Evolutionary conservation across 1,139 yeast species (phyloP).

Genomic region (Pichia sp.): DNA sequence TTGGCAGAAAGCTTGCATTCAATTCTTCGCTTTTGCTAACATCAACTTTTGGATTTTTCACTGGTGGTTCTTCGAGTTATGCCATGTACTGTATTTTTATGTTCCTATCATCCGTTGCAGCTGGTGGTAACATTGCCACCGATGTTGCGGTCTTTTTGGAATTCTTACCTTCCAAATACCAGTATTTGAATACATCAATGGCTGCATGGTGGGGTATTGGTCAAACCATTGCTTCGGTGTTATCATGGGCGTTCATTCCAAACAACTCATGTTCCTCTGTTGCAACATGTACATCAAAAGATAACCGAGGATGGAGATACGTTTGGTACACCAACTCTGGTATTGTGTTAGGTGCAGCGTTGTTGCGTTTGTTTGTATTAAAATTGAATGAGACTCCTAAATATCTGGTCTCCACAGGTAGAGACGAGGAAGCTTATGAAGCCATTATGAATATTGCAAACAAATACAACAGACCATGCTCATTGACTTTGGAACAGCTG

Average conservation of each 20-base stretch:
- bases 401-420: slow-evolving; percentile 41
- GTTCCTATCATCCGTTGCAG: slow-evolving; percentile 37
- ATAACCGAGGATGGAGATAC: slow-evolving; percentile 57
- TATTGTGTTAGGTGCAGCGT: slow-evolving; percentile 41
- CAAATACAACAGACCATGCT: slow-evolving; percentile 34
- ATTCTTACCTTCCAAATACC: slow-evolving; percentile 44
- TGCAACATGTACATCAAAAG: slow-evolving; percentile 34
- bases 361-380: slow-evolving; percentile 38
- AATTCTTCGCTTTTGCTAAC: slow-evolving; percentile 43
- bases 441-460: slow-evolving; percentile 32
- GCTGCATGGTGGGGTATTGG: slow-evolving; percentile 62
- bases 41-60: slow-evolving; percentile 42
- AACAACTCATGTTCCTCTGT: slow-evolving; percentile 37
- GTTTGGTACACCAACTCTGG: slow-evolving; percentile 46
- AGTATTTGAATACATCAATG: slow-evolving; percentile 46
- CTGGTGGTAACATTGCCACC: slow-evolving; percentile 55
- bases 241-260: slow-evolving; percentile 51
- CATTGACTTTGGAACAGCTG: slow-evolving; percentile 39
- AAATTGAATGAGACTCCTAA: slow-evolving; percentile 51
- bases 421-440: slow-evolving; percentile 43
- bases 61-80: slow-evolving; percentile 39
- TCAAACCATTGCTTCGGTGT: slow-evolving; percentile 44
- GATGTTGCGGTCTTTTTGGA: slow-evolving; percentile 57
- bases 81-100: slow-evolving; percentile 42
- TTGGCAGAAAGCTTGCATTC: slow-evolving; percentile 51